These are phyloP conservation scores for Candida sojae DNA, from an alignment of 1,139 yeast genomes.

Conservation along the genomic window DNA sequence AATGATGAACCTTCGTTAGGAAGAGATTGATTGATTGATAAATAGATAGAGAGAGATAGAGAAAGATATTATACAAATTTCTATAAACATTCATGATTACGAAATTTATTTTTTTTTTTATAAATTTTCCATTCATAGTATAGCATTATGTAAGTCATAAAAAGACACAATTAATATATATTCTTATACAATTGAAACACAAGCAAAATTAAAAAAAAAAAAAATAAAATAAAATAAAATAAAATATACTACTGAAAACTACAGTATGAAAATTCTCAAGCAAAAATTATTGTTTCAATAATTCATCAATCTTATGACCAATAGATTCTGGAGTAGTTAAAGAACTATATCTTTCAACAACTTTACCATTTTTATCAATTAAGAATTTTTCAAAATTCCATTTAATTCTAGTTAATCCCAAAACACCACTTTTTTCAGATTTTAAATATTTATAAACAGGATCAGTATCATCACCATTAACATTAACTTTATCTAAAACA, in stretches of 20 bases:
- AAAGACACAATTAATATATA: too few species aligned
- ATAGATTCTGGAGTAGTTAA: slow-evolving; percentile 43
- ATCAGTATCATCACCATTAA: slow-evolving; percentile 80
- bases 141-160: too few species aligned
- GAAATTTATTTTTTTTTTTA: not conserved
- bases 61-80: not conserved
- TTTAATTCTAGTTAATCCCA: slow-evolving; percentile 45
- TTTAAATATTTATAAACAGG: slow-evolving; percentile 82
- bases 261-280: too few species aligned
- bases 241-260: too few species aligned
- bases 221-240: too few species aligned
- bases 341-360: slow-evolving; percentile 44
- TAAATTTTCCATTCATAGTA: not conserved
- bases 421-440: slow-evolving; percentile 43
- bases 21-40: too few species aligned
- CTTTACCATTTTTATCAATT: slow-evolving; percentile 46
- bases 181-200: too few species aligned
- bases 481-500: slow-evolving; percentile 80
- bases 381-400: slow-evolving; percentile 23
- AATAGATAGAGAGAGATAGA: too few species aligned
- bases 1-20: slow-evolving; percentile 18
- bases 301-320: slow-evolving; percentile 39
- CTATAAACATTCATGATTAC: not conserved
- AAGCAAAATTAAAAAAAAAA: too few species aligned
- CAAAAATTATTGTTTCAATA: slow-evolving; percentile 9